phyloP scores from a whole-genome alignment of 1,284 basidiomycete genomes.

The Ustilago shanxiensis region DNA sequence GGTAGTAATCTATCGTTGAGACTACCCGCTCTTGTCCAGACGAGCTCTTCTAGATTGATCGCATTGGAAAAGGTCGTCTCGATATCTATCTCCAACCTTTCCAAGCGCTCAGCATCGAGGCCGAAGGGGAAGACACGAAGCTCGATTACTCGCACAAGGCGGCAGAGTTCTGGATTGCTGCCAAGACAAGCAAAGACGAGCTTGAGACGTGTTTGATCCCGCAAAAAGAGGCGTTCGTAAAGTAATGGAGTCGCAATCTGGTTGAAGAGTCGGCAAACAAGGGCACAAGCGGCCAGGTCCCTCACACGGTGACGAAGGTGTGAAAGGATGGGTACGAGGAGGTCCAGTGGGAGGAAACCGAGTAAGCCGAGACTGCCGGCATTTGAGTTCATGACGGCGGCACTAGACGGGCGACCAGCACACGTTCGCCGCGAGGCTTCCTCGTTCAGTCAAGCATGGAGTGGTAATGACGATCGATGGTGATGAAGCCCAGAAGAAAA shows the following conservation, averaged over 20 bases:
- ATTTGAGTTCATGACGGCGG: conserved; percentile 8
- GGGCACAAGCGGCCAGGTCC: conserved; percentile 59
- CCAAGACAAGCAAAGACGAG: conserved; percentile 59
- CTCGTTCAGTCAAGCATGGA: background rate
- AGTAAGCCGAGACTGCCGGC: conserved; percentile 19
- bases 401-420: conserved; percentile 17
- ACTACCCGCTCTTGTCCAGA: conserved; percentile 67
- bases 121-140: conserved; percentile 66
- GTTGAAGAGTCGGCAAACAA: conserved; percentile 45
- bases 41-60: conserved; percentile 49
- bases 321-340: conserved; percentile 54
- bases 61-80: conserved; percentile 42
- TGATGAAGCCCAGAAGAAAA: conserved; percentile 3
- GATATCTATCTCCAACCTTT: conserved; percentile 59
- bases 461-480: background rate
- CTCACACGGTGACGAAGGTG: conserved; percentile 51
- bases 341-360: conserved; percentile 57
- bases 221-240: conserved; percentile 65
- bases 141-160: conserved; percentile 57
- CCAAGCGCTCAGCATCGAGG: conserved; percentile 60
- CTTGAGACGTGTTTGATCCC: conserved; percentile 60
- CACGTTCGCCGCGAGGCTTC: conserved; percentile 1
- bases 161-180: conserved; percentile 39
- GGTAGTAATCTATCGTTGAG: conserved; percentile 61
- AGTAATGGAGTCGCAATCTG: conserved; percentile 52